phyloP scores from a whole-genome alignment of 148 eudicot species.

The Rhododendron vialii region DNA sequence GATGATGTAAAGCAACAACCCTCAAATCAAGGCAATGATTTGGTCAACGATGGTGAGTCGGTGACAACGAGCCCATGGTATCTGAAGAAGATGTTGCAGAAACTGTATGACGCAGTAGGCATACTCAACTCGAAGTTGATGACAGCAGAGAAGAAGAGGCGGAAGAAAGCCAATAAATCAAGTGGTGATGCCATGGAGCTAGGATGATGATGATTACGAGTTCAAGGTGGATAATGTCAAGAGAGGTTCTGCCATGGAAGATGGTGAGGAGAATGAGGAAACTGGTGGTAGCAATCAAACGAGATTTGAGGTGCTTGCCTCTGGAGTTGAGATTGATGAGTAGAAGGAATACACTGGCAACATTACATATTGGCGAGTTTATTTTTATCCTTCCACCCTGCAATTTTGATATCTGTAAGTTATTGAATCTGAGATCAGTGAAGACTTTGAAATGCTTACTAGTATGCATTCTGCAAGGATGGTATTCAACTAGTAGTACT shows the following conservation, averaged over 20 bases:
- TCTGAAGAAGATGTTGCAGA: constrained; percentile 51
- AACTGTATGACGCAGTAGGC: constrained; percentile 70
- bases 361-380: background rate
- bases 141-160: constrained; percentile 69
- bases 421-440: background rate
- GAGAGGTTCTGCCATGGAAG: constrained; percentile 49
- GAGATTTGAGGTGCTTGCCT: constrained; percentile 53
- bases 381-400: background rate
- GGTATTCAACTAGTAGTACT: background rate
- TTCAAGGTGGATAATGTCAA: constrained; percentile 71
- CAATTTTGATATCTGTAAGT: background rate
- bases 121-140: constrained; percentile 67
- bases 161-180: constrained; percentile 49
- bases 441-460: background rate
- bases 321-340: constrained; percentile 34
- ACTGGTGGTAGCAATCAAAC: constrained; percentile 22
- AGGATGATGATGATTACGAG: constrained; percentile 59
- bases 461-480: background rate
- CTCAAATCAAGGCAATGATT: background rate
- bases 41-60: constrained; percentile 12
- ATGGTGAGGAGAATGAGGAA: constrained; percentile 35
- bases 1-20: constrained; percentile 29
- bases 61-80: constrained; percentile 52
- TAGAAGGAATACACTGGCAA: constrained; percentile 5
- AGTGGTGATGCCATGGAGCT: constrained; percentile 45